Evolutionary conservation across 2,329 filamentous ascomycete genomes (phyloP).

Genomic region (Chaetomiaceae sp.): DNA sequence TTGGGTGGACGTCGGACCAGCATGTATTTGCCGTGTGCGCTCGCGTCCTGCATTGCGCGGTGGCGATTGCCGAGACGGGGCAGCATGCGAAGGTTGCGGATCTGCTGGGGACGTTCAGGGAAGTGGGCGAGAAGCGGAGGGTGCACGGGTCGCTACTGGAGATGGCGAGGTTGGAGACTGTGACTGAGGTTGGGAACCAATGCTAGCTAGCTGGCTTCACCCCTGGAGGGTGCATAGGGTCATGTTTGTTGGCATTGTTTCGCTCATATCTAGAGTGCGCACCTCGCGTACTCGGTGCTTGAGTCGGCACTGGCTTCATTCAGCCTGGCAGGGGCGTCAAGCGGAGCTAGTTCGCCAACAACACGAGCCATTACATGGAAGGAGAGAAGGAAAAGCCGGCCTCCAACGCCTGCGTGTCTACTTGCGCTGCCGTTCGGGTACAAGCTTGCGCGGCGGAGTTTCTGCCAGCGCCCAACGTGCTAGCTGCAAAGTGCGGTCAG

Average conservation of each 20-base stretch:
- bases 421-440: too few species aligned
- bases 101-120: constrained; percentile 17
- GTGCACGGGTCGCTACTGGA: constrained; percentile 24
- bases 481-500: too few species aligned
- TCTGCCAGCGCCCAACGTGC: too few species aligned
- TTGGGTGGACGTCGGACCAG: constrained; percentile 27
- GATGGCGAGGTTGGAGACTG: constrained; percentile 11
- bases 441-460: too few species aligned
- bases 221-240: neutral
- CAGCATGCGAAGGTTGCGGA: constrained; percentile 3
- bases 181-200: constrained; percentile 1
- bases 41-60: constrained; percentile 21
- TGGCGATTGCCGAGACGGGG: constrained; percentile 6
- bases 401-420: too few species aligned
- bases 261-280: too few species aligned
- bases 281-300: too few species aligned
- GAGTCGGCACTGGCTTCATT: neutral
- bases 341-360: too few species aligned
- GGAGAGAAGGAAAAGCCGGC: too few species aligned
- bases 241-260: neutral
- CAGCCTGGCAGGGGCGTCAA: too few species aligned
- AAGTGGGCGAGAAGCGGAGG: constrained; percentile 9
- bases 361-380: too few species aligned
- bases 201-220: neutral
- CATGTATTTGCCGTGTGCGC: constrained; percentile 26